Conservation (phyloP, 1,284 basidiomycete genomes). For the Moesziomyces sp. region DNA sequence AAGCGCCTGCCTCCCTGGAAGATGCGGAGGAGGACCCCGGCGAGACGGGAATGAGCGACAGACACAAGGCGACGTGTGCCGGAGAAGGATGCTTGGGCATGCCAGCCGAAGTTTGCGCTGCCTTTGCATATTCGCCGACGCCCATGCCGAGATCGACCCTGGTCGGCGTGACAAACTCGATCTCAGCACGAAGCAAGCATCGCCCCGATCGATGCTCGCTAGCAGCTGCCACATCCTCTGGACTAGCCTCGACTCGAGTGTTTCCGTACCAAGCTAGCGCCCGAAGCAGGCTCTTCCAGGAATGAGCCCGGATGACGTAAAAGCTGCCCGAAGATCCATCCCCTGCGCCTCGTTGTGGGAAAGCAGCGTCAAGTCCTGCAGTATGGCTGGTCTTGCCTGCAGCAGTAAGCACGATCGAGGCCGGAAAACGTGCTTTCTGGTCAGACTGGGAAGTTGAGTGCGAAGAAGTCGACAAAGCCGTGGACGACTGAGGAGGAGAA, state of each 20-base stretch:
- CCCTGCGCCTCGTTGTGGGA: not conserved
- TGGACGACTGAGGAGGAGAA: conserved; percentile 2
- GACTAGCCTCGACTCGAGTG: conserved; percentile 47
- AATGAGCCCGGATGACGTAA: conserved; percentile 51
- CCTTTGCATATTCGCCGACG: conserved; percentile 25
- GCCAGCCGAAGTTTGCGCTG: conserved; percentile 17
- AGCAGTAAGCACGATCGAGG: conserved; percentile 29
- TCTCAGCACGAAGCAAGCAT: conserved; percentile 35
- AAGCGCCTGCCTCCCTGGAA: conserved; percentile 19
- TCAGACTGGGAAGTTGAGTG: conserved; percentile 4
- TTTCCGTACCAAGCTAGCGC: conserved; percentile 61
- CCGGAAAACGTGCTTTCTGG: conserved; percentile 37
- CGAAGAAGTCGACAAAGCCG: conserved; percentile 4
- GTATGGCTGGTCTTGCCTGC: not conserved
- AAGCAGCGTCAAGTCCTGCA: not conserved
- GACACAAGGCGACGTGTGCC: conserved; percentile 53
- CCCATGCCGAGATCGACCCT: conserved; percentile 24
- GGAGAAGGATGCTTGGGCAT: conserved; percentile 26
- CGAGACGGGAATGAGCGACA: conserved; percentile 40
- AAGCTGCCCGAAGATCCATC: conserved; percentile 10
- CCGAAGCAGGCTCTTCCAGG: conserved; percentile 55
- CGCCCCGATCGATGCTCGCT: conserved; percentile 11
- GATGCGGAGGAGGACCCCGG: conserved; percentile 4
- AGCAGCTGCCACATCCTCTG: conserved; percentile 45
- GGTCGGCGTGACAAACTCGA: conserved; percentile 57